Evolutionary conservation across 2,329 filamentous ascomycete species (phyloP).

Genomic region (Byssothecium circinans): DNA sequence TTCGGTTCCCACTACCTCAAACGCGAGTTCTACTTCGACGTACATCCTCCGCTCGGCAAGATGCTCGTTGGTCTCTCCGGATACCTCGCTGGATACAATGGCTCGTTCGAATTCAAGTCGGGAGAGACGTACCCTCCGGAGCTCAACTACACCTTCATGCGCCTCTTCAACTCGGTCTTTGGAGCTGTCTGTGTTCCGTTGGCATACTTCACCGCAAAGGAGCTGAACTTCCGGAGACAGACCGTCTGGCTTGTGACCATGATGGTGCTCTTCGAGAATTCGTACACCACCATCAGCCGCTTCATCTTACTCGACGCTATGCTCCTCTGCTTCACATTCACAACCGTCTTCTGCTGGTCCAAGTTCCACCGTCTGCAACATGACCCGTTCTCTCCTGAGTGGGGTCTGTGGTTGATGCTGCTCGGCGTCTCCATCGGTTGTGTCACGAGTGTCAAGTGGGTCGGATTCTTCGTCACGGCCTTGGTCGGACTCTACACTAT

Average conservation of each 20-base stretch:
- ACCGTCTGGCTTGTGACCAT: conserved; percentile 93
- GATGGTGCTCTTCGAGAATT: conserved; percentile 99
- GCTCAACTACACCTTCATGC: conserved; percentile 98
- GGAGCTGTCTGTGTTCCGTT: conserved; percentile 89
- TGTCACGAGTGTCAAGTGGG: conserved; percentile 98
- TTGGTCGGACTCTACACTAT: conserved; percentile 93
- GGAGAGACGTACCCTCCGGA: conserved; percentile 93
- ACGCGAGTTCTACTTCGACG: conserved; percentile 98
- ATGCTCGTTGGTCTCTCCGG: conserved; percentile 97
- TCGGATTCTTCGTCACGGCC: conserved; percentile 92
- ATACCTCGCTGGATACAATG: conserved; percentile 96
- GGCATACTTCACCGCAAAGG: conserved; percentile 92
- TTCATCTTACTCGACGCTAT: conserved; percentile 99
- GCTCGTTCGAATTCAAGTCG: conserved; percentile 99
- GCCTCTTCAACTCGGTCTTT: conserved; percentile 93
- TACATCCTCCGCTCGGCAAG: conserved; percentile 94
- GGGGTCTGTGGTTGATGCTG: conserved; percentile 93
- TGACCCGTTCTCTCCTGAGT: conserved; percentile 84
- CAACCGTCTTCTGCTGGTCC: conserved; percentile 94
- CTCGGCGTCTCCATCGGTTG: conserved; percentile 95
- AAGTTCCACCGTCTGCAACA: conserved; percentile 90
- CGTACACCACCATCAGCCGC: conserved; percentile 96
- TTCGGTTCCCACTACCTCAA: conserved; percentile 99
- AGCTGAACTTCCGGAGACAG: conserved; percentile 81
- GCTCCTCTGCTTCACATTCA: conserved; percentile 98